A percentile compares a stretch with the other conserved stretches of the same genome.
These are phyloP conservation scores for Populus euphratica DNA, from an alignment of 345 rosid genomes.

Conservation along the genomic window DNA sequence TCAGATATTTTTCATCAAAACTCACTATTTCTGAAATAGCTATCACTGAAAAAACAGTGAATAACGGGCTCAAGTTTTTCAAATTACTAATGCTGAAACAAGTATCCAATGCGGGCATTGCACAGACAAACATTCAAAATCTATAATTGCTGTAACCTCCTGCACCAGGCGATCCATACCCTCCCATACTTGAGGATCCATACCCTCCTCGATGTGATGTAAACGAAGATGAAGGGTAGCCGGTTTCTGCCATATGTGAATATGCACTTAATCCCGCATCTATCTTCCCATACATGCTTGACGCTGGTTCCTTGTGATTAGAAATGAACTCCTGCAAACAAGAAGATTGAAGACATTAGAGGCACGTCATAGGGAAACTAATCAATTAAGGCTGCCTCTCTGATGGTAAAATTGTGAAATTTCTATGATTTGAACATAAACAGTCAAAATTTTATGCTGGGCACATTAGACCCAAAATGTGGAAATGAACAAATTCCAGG, in stretches of 20 bases:
- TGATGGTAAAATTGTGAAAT: background rate
- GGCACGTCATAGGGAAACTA: background rate
- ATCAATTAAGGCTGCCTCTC: background rate
- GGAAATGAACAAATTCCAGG: background rate
- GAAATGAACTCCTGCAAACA: slow-evolving; percentile 26
- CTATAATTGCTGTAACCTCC: slow-evolving; percentile 26
- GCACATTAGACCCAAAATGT: background rate
- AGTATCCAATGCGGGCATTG: background rate
- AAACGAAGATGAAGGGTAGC: slow-evolving; percentile 20
- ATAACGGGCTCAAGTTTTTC: background rate
- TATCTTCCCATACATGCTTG: slow-evolving; percentile 22
- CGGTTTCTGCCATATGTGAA: slow-evolving; percentile 26
- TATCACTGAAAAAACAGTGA: background rate
- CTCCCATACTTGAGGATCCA: slow-evolving; percentile 21
- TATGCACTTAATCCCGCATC: slow-evolving; percentile 24
- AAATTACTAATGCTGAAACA: background rate
- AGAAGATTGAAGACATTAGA: background rate
- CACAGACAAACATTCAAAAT: slow-evolving; percentile 12
- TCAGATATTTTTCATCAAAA: background rate
- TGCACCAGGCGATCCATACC: slow-evolving; percentile 24
- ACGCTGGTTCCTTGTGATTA: slow-evolving; percentile 27
- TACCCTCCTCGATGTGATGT: slow-evolving; percentile 15
- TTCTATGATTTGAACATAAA: background rate
- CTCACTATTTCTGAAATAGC: background rate
- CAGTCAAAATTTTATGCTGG: background rate